Base-by-base conservation (phyloP, 2,329 filamentous ascomycete species). In the Colletotrichum musicola region DNA sequence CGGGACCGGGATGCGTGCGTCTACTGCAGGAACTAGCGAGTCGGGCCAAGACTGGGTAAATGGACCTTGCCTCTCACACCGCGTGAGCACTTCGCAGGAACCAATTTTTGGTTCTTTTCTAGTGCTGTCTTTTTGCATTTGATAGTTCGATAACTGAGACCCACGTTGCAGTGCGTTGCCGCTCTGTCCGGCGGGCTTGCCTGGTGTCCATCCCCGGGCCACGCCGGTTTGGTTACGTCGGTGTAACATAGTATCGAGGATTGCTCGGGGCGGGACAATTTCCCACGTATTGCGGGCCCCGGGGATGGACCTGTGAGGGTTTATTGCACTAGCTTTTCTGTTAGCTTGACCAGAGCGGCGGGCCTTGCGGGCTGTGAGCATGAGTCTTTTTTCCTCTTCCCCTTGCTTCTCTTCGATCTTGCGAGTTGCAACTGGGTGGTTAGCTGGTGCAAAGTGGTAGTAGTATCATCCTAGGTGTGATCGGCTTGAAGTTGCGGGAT, bases 241-340 rank as follows among this genome's bases (percentile, higher is more conserved):
- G 64, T 68, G 64, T 64, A 59, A 68, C 60, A 54, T 58, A 6
- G 42, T 35, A 27, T 68, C 64, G 64, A 64, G 53, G 40, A 27
- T 22, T 7, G 46, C 44, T 20, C 16, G 62, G 62, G 18, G 40
- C 58, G 59, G 51, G 44, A 51, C 25, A 62, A 54, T 62, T 62
- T 62, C 58, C 58, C 58, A 62, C 58, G 58, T 53, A 62, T 62
- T 51, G 58, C 22, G 27, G 47, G n/a, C 58, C 20, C 22, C 22
- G 22, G 20, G 30, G 57, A 30, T 42, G 20, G 6, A 7, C 12
- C 7, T 22, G 9, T 35, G 30, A 35, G 30, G 7, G 7, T 35
- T 35, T 10, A 10, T 35, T 35, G 30, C 30, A 35, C 30, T 9
- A 35, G 30, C 10, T 35, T 10, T 10, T 35, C 7, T 35, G 9